Base-by-base conservation (phyloP, 208 protist genomes). In the Leishmania martiniquensis region DNA sequence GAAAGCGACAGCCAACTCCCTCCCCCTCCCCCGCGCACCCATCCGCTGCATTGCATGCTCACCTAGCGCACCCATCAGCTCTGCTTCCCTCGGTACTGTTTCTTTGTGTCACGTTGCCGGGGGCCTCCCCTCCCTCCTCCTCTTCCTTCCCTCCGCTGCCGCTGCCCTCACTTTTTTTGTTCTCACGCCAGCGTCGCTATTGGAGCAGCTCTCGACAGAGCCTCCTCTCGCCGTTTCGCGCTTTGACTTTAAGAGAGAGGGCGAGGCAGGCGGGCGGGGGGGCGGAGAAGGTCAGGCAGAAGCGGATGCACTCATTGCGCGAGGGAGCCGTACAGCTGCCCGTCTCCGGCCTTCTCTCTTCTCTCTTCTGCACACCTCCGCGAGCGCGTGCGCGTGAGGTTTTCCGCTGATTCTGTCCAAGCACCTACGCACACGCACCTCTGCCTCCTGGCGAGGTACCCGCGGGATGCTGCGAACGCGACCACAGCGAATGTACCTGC, bases 401-500 rank as follows among this genome's bases (percentile, higher is more conserved):
- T 47, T 68, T 25, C 7, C 39, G 25, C 15, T n/a, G n/a, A 47
- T 13, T 39, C 7, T 72, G 22, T 29, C 44, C 3, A 44, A 7
- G 42, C 63, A 68, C 4, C 44, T 47, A 60, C 55, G n/a, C 37
- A 67, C 32, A 67, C 62, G 37, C 62, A 67, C 15, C n/a, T 47
- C 6, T n/a, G n/a, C 10, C 37, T 47, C 2, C 29, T n/a, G 63
- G 39, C 29, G n/a, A 49, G 20, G 63, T 49, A 39, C 63, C 37
- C 0, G 63, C 63, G 44, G 0, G 57, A 81, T 85, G 81, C 73
- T 37, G 34, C 55, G 70, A 10, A 60, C 75, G 12, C 79, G 77
- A 59, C 42, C 83, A 34, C 63, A 42, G 44, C 47, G 39, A 49
- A 92, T 95, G 93, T 96, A 95, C 68, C 77, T 95, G n/a, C 91